Conservation (phyloP, 2,329 filamentous ascomycete genomes). For the Aphanocladium album region DNA sequence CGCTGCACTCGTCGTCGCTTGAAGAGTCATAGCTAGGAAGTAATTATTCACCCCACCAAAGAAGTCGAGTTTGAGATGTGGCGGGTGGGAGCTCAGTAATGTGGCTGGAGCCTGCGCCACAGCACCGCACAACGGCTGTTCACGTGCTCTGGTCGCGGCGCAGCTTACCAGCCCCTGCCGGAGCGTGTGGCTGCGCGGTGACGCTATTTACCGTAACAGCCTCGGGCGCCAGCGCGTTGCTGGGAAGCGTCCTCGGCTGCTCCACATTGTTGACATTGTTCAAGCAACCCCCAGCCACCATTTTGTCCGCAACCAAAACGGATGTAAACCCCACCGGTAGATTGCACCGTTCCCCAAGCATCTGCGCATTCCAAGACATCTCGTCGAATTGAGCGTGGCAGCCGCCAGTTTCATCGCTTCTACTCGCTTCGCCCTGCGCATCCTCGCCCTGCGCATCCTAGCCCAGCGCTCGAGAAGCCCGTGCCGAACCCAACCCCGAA, state of each 20-base stretch:
- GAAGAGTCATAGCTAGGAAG: constrained; percentile 7
- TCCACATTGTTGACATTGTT: constrained; percentile 20
- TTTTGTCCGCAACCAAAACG: constrained; percentile 17
- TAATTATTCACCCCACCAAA: constrained; percentile 15
- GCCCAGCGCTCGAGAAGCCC: neutral
- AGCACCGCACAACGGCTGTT: too few species aligned
- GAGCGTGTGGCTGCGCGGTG: constrained; percentile 2
- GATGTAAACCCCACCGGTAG: constrained; percentile 14
- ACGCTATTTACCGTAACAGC: constrained; percentile 30
- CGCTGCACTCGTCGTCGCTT: neutral
- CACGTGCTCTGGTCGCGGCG: constrained; percentile 3
- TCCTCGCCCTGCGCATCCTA: neutral
- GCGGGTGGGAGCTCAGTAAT: neutral
- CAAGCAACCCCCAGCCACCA: constrained; percentile 18
- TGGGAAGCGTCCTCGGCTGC: constrained; percentile 14
- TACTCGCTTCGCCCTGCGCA: neutral
- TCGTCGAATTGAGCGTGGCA: neutral
- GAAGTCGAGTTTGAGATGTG: constrained; percentile 6
- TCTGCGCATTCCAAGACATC: constrained; percentile 13
- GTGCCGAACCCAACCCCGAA: constrained; percentile 19
- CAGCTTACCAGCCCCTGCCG: neutral
- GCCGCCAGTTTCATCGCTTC: neutral
- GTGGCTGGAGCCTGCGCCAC: constrained; percentile 8
- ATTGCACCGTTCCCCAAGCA: constrained; percentile 8
- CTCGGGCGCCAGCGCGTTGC: constrained; percentile 24